Evolutionary conservation across 2,329 filamentous ascomycete genomes (phyloP).

Genomic region (Colletotrichum tofieldiae): DNA sequence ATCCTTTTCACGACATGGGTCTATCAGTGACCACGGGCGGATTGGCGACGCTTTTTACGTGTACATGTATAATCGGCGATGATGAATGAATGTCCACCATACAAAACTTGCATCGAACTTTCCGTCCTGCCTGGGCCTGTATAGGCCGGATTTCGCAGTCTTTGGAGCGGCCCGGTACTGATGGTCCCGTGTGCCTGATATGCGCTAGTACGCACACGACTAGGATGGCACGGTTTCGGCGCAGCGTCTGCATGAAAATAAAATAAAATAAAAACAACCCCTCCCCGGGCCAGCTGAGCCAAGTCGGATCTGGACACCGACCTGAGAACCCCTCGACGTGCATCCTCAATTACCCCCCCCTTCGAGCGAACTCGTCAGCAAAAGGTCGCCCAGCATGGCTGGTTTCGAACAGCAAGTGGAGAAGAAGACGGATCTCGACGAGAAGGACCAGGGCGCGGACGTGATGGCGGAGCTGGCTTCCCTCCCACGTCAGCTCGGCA

Average conservation of each 20-base stretch:
- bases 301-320: too few relatives aligned
- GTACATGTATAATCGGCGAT: constrained; percentile 1
- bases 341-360: background rate
- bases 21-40: background rate
- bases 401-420: too few relatives aligned
- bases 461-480: background rate
- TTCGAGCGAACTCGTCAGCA: too few relatives aligned
- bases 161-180: background rate
- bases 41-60: background rate
- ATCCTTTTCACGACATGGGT: constrained; percentile 2
- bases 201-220: too few relatives aligned
- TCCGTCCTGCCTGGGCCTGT: background rate
- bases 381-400: background rate
- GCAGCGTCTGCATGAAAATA: too few relatives aligned
- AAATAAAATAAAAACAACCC: too few relatives aligned
- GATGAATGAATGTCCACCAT: constrained; percentile 1
- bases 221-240: too few relatives aligned
- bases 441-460: background rate
- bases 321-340: too few relatives aligned
- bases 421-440: background rate
- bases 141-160: background rate
- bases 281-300: too few relatives aligned
- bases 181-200: too few relatives aligned
- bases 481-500: background rate
- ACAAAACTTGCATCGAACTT: background rate